These are phyloP conservation scores for Glycine soja DNA, from an alignment of 306 rosid genomes.

Conservation along the genomic window DNA sequence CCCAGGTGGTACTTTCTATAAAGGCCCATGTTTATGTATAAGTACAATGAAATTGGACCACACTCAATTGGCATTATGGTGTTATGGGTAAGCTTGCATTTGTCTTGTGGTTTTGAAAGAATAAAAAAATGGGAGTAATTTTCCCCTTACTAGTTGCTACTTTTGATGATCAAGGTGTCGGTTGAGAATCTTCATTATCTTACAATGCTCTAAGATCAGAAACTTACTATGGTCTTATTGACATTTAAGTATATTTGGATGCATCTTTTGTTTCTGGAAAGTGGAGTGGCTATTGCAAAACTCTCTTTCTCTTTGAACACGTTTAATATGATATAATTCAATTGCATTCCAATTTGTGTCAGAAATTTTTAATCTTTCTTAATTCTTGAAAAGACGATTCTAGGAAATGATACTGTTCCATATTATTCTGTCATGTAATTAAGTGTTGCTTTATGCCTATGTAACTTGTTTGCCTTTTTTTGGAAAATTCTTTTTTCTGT, in stretches of 20 bases:
- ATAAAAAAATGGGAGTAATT: neutral
- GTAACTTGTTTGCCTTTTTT: neutral
- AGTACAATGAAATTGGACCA: slow-evolving; percentile 13
- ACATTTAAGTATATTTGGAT: neutral
- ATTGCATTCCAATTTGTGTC: slow-evolving; percentile 18
- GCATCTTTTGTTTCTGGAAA: slow-evolving; percentile 32
- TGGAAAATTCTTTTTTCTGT: neutral
- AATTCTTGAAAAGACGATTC: slow-evolving; percentile 11
- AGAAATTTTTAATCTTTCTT: slow-evolving; percentile 26
- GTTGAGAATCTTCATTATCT: slow-evolving; percentile 16
- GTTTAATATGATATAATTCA: slow-evolving; percentile 17
- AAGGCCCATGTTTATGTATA: neutral
- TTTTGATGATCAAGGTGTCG: slow-evolving; percentile 11
- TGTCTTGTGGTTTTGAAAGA: slow-evolving; percentile 19
- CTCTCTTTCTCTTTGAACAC: neutral
- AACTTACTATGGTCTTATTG: neutral
- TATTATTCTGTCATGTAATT: slow-evolving; percentile 21
- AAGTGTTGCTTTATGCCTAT: slow-evolving; percentile 5
- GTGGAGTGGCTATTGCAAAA: neutral
- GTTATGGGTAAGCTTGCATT: neutral
- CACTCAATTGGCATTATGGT: slow-evolving; percentile 11
- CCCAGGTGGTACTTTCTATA: neutral
- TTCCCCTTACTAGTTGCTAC: neutral
- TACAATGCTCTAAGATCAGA: slow-evolving; percentile 30
- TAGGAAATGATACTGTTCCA: slow-evolving; percentile 14